A percentile compares a stretch with the other conserved stretches of the same genome.
Evolutionary conservation across 495 filamentous ascomycete genomes (phyloP).

Genomic region (Penicillium herquei): DNA sequence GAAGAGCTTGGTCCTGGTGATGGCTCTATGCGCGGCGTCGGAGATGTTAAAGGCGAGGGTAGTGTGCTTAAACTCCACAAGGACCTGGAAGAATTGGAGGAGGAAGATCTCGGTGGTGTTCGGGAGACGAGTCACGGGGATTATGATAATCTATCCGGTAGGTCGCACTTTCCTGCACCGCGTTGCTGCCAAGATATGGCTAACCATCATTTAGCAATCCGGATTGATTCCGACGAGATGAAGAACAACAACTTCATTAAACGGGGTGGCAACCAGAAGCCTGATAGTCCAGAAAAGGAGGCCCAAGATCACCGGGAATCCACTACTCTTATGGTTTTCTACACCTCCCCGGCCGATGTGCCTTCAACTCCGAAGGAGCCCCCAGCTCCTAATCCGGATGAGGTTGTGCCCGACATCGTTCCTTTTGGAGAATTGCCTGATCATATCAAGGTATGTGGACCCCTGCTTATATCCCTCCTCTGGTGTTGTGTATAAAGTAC

Average conservation of each 20-base stretch:
- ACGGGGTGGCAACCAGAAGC: constrained; percentile 58
- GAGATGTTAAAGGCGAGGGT: constrained; percentile 73
- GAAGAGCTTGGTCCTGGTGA: constrained; percentile 73
- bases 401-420: constrained; percentile 30
- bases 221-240: constrained; percentile 56
- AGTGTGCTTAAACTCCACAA: constrained; percentile 75
- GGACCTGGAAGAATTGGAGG: constrained; percentile 60
- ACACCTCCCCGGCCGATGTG: constrained; percentile 70
- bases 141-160: constrained; percentile 46
- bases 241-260: constrained; percentile 53
- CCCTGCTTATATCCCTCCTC: no score
- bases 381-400: constrained; percentile 39
- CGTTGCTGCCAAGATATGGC: not conserved
- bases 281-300: constrained; percentile 63
- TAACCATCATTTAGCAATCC: constrained; percentile 43
- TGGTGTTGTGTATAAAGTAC: not conserved
- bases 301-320: constrained; percentile 70
- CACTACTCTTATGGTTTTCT: constrained; percentile 80
- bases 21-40: constrained; percentile 63
- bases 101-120: constrained; percentile 61
- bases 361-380: constrained; percentile 78
- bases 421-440: constrained; percentile 52
- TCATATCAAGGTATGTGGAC: constrained; percentile 41
- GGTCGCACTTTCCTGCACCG: constrained; percentile 5
- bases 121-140: constrained; percentile 45